Evolutionary conservation across 2,329 filamentous ascomycete genomes (phyloP).

Genomic region (Claviceps spartinae): DNA sequence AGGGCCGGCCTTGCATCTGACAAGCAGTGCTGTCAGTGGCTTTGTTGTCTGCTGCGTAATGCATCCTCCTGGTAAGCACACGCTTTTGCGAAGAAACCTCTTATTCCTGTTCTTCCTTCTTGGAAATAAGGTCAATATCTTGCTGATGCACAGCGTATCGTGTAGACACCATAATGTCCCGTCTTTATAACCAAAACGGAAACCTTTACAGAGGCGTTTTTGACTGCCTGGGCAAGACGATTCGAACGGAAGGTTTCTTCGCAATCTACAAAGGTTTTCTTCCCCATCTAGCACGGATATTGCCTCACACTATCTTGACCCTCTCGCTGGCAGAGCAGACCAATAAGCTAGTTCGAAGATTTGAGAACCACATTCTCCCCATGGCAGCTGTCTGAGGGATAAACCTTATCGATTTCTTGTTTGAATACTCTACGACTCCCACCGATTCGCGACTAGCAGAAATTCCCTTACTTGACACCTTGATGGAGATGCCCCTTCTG

Average conservation of each 20-base stretch:
- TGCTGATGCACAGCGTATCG: conserved; percentile 5
- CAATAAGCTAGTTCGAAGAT: conserved; percentile 73
- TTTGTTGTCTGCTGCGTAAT: conserved; percentile 97
- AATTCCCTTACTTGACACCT: no score
- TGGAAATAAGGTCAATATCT: background rate
- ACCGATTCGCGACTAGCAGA: no score
- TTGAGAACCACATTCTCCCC: conserved; percentile 50
- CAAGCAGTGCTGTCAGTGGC: conserved; percentile 78
- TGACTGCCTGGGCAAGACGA: conserved; percentile 82
- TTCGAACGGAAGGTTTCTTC: conserved; percentile 78
- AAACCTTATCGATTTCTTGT: background rate
- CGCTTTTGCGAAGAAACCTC: background rate
- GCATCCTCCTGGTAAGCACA: conserved; percentile 71
- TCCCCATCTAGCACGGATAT: conserved; percentile 82
- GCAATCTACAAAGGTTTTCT: conserved; percentile 98
- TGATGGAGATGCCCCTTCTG: no score
- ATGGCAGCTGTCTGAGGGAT: conserved; percentile 20
- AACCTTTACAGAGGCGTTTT: conserved; percentile 91
- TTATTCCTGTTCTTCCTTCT: no score
- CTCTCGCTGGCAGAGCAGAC: conserved; percentile 92
- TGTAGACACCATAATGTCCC: conserved; percentile 89
- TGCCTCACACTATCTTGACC: conserved; percentile 91
- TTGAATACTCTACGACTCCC: background rate
- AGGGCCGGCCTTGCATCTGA: conserved; percentile 74
- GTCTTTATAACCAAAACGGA: conserved; percentile 96